These are phyloP conservation scores for Endothia cerciana DNA, from an alignment of 2,329 filamentous ascomycete species.

Conservation along the genomic window DNA sequence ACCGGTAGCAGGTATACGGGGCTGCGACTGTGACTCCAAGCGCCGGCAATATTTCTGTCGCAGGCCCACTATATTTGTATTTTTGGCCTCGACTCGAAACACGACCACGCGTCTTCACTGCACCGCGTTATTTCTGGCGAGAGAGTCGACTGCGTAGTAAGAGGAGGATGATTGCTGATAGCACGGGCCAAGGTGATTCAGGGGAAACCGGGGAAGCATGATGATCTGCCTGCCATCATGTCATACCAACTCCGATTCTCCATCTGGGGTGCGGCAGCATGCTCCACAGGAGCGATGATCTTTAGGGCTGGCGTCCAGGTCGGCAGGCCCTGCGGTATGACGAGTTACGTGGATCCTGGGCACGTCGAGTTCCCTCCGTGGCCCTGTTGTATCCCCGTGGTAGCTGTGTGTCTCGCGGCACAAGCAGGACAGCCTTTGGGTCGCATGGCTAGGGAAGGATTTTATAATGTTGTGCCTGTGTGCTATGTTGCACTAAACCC, in stretches of 20 bases:
- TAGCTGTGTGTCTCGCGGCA: neutral
- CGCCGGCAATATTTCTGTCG: neutral
- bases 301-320: constrained; percentile 13
- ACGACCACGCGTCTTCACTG: neutral
- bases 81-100: constrained; percentile 3
- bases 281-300: constrained; percentile 12
- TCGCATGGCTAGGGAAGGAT: neutral
- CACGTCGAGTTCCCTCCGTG: constrained; percentile 6
- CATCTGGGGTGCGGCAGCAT: constrained; percentile 1
- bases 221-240: constrained; percentile 9
- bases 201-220: constrained; percentile 17
- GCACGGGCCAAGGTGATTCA: neutral
- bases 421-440: neutral
- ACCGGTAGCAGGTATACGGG: neutral
- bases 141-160: neutral
- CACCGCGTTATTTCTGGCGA: neutral
- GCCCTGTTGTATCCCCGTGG: neutral
- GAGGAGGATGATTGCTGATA: neutral
- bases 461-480: neutral
- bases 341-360: constrained; percentile 16
- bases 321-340: constrained; percentile 16
- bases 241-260: constrained; percentile 10
- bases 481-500: constrained; percentile 18
- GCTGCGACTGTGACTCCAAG: neutral
- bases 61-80: neutral